phyloP scores from a whole-genome alignment of 2,329 filamentous ascomycete species.

The Hymenoscyphus infarciens region DNA sequence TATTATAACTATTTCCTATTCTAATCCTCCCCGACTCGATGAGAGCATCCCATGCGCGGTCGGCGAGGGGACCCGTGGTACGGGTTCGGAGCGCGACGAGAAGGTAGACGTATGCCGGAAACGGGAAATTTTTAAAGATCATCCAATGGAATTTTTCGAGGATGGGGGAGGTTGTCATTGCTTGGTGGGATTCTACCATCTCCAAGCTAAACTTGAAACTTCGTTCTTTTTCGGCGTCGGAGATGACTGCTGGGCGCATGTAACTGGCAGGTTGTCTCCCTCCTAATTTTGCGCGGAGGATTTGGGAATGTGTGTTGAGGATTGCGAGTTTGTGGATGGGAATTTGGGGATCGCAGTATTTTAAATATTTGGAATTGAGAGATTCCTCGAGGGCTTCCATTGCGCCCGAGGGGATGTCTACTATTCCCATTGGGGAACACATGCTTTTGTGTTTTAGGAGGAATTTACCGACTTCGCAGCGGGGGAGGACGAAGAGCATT shows the following conservation, averaged over 20 bases:
- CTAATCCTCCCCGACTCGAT: slow-evolving; percentile 15
- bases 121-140: slow-evolving; percentile 33
- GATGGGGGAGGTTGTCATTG: slow-evolving; percentile 23
- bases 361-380: slow-evolving; percentile 39
- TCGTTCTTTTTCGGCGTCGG: slow-evolving; percentile 17
- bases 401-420: slow-evolving; percentile 7
- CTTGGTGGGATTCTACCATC: slow-evolving; percentile 33
- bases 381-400: slow-evolving; percentile 34
- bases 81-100: slow-evolving; percentile 29
- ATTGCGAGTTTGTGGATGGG: slow-evolving; percentile 36
- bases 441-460: slow-evolving; percentile 9
- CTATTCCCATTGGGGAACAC: background rate
- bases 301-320: slow-evolving; percentile 15
- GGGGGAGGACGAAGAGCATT: slow-evolving; percentile 40
- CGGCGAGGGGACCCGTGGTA: slow-evolving; percentile 22
- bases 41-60: slow-evolving; percentile 29
- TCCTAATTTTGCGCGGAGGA: slow-evolving; percentile 26
- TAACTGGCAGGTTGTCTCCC: slow-evolving; percentile 21
- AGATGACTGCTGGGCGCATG: slow-evolving; percentile 11
- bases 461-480: slow-evolving; percentile 34
- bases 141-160: slow-evolving; percentile 34
- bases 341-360: slow-evolving; percentile 39
- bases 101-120: slow-evolving; percentile 32
- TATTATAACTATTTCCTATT: background rate
- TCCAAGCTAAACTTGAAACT: slow-evolving; percentile 17